Conservation (phyloP, 768 basidiomycete genomes). For the Mrakia gelida region DNA sequence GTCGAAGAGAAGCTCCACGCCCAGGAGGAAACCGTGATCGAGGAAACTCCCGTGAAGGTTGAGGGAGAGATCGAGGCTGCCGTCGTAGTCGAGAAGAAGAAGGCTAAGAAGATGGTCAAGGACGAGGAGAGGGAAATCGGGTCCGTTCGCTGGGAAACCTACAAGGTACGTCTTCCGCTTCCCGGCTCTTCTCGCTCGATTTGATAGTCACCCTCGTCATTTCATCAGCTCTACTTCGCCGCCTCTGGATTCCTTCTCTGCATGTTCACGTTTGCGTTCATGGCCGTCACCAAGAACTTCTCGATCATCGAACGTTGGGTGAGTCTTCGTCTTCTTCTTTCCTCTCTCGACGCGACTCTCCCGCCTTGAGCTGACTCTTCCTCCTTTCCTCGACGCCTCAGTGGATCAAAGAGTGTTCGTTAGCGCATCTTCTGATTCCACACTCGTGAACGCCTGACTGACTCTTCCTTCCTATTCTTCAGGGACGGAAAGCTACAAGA, state of each 20-base stretch:
- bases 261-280: background rate
- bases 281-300: background rate
- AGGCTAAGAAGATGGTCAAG: conserved; percentile 54
- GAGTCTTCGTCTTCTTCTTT: no score
- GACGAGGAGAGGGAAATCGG: conserved; percentile 78
- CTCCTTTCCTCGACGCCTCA: no score
- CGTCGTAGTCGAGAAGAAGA: conserved; percentile 14
- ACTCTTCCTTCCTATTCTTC: background rate
- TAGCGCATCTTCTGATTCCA: background rate
- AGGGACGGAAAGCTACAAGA: conserved; percentile 1
- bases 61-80: conserved; percentile 38
- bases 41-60: background rate
- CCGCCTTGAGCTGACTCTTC: no score
- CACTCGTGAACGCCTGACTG: background rate
- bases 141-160: conserved; percentile 70
- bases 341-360: no score
- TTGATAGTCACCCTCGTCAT: no score
- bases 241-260: conserved; percentile 35
- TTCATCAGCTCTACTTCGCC: conserved; percentile 43
- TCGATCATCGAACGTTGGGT: background rate
- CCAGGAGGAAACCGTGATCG: conserved; percentile 25
- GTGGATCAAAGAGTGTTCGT: background rate
- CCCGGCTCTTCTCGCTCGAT: no score
- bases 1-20: conserved; percentile 47
- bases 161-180: conserved; percentile 40